These are phyloP conservation scores for Calocera cornea DNA, from an alignment of 768 basidiomycete species.

Conservation along the genomic window DNA sequence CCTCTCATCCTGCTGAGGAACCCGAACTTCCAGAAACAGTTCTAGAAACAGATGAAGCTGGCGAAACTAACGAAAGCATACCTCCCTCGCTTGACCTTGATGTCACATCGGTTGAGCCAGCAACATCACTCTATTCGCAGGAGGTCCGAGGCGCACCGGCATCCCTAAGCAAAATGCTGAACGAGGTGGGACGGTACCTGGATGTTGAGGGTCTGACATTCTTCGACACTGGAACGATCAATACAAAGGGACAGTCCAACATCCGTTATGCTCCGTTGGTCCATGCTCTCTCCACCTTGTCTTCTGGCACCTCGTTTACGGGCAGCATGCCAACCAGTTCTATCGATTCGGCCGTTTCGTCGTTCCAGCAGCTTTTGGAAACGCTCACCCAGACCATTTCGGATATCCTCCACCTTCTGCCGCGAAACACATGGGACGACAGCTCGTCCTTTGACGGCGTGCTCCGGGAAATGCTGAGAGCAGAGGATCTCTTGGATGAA, in stretches of 20 bases:
- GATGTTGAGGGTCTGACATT: slow-evolving; percentile 57
- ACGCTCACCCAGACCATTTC: slow-evolving; percentile 84
- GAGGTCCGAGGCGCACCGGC: background rate
- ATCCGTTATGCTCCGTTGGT: slow-evolving; percentile 75
- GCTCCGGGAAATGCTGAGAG: slow-evolving; percentile 74
- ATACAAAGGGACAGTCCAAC: slow-evolving; percentile 65
- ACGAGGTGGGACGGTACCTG: slow-evolving; percentile 26
- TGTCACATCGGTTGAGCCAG: background rate
- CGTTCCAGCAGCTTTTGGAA: slow-evolving; percentile 78
- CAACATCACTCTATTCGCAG: background rate
- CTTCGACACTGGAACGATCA: slow-evolving; percentile 58
- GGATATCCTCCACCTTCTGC: slow-evolving; percentile 68
- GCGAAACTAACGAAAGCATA: background rate
- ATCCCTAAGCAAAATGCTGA: background rate
- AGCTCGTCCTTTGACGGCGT: slow-evolving; percentile 81
- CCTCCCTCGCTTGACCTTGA: background rate
- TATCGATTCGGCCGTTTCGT: slow-evolving; percentile 82
- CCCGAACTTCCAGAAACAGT: background rate
- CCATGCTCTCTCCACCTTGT: slow-evolving; percentile 72
- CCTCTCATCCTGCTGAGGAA: background rate
- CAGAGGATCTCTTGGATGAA: slow-evolving; percentile 74
- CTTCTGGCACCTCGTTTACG: slow-evolving; percentile 45
- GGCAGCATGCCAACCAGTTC: slow-evolving; percentile 67
- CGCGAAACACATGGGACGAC: slow-evolving; percentile 81
- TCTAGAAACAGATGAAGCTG: background rate